These are phyloP conservation scores for Microstroma glucosiphilum DNA, from an alignment of 1,284 basidiomycete genomes.

Conservation along the genomic window DNA sequence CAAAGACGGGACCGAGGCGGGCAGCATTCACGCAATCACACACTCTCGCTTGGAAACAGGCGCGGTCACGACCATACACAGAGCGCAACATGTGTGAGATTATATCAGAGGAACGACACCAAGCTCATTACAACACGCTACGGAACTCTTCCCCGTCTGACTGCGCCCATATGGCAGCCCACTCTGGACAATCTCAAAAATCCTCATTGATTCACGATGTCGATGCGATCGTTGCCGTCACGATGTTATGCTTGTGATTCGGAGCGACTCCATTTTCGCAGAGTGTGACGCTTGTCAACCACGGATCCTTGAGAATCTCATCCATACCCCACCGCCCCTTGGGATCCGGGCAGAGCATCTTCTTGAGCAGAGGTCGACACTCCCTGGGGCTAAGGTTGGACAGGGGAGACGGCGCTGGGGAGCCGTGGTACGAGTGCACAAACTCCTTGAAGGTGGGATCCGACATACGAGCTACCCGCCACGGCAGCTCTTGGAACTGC, in stretches of 20 bases:
- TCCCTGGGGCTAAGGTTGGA: conserved; percentile 81
- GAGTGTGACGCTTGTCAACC: conserved; percentile 57
- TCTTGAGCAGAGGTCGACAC: conserved; percentile 75
- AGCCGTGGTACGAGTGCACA: conserved; percentile 59
- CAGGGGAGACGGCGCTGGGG: conserved; percentile 56
- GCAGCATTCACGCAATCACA: too few relatives aligned
- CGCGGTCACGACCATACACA: too few relatives aligned
- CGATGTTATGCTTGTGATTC: conserved; percentile 16
- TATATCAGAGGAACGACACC: too few relatives aligned
- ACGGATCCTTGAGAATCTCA: conserved; percentile 73
- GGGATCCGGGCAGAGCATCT: conserved; percentile 94
- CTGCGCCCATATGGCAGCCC: too few relatives aligned
- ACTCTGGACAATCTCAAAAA: too few relatives aligned
- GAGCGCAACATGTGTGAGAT: too few relatives aligned
- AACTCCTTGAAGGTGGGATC: conserved; percentile 82
- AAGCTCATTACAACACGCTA: too few relatives aligned
- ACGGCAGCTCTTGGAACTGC: conserved; percentile 57
- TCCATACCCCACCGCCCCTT: conserved; percentile 73
- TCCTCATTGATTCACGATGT: not conserved
- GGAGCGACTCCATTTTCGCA: conserved; percentile 12
- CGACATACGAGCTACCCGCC: conserved; percentile 82
- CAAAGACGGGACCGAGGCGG: too few relatives aligned
- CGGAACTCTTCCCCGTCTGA: too few relatives aligned
- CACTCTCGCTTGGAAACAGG: too few relatives aligned
- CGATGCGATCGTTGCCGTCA: not conserved